Percentiles rank a stretch among this genome's conserved stretches.
Conservation (phyloP, 345 rosid species). For the Eutrema yunnanense region DNA sequence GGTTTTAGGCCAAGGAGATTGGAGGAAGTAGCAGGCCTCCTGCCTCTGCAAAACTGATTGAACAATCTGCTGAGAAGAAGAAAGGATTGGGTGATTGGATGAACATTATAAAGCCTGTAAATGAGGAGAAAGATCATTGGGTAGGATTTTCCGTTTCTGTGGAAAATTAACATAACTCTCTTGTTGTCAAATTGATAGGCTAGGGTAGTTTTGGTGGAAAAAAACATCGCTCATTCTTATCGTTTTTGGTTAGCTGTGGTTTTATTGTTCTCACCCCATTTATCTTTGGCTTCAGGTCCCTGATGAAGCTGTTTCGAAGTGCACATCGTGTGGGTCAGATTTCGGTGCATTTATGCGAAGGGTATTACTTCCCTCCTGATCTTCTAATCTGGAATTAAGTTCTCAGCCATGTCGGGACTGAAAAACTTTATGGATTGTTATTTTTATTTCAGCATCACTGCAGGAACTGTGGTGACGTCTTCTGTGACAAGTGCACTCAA, state of each 20-base stretch:
- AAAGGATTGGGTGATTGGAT: conserved; percentile 85
- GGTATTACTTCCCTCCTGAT: conserved; percentile 33
- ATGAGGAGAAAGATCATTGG: conserved; percentile 98
- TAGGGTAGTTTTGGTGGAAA: neutral
- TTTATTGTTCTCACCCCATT: neutral
- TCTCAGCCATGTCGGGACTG: neutral
- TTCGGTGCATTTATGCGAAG: conserved; percentile 80
- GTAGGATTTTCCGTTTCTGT: conserved; percentile 18
- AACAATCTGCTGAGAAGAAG: conserved; percentile 67
- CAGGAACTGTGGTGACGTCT: conserved; percentile 97
- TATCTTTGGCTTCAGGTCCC: conserved; percentile 50
- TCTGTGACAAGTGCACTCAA: conserved; percentile 96
- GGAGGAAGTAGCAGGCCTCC: conserved; percentile 68
- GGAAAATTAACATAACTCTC: neutral
- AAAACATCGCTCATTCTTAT: neutral
- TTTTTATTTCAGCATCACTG: conserved; percentile 81
- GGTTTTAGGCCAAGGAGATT: conserved; percentile 82
- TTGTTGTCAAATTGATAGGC: neutral
- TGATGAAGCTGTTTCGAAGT: conserved; percentile 88
- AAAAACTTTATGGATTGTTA: neutral
- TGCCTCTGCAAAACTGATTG: conserved; percentile 45
- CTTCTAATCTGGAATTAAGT: neutral
- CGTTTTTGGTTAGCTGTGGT: neutral
- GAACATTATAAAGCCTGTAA: conserved; percentile 80
- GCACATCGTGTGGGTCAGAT: conserved; percentile 81